Conservation (phyloP, 2,329 filamentous ascomycete genomes). For the Ophiocordyceps unilateralis region DNA sequence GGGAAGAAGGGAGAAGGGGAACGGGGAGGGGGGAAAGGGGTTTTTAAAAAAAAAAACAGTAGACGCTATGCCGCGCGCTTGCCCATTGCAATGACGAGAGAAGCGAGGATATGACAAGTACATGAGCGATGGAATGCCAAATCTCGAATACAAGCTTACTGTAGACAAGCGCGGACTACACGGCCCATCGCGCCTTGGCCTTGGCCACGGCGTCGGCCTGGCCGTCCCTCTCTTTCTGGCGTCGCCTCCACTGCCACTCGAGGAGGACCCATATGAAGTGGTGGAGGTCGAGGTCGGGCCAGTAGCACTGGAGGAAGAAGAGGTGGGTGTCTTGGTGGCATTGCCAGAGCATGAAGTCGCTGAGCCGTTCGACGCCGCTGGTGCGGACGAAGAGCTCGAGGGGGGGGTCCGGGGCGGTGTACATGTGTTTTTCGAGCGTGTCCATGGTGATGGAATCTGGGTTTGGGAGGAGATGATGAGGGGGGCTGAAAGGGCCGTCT, state of each 20-base stretch:
- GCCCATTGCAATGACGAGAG: too few relatives aligned
- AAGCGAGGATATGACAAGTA: too few relatives aligned
- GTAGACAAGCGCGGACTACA: too few relatives aligned
- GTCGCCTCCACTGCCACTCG: constrained; percentile 65
- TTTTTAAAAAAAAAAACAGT: too few relatives aligned
- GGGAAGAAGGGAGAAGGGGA: too few relatives aligned
- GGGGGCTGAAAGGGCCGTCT: constrained; percentile 17
- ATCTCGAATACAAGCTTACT: too few relatives aligned
- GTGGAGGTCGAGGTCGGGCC: constrained; percentile 93
- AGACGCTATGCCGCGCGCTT: too few relatives aligned
- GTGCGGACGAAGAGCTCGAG: constrained; percentile 84
- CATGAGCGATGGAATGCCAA: too few relatives aligned
- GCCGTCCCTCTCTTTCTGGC: constrained; percentile 36
- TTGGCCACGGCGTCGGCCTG: constrained; percentile 16
- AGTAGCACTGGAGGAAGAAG: constrained; percentile 79
- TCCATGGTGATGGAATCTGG: constrained; percentile 75
- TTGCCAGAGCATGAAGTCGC: constrained; percentile 99
- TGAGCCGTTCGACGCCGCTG: constrained; percentile 79
- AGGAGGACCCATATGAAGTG: constrained; percentile 82
- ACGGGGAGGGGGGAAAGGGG: too few relatives aligned
- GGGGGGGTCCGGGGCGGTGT: constrained; percentile 71
- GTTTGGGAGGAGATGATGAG: constrained; percentile 45
- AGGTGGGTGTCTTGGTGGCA: constrained; percentile 85
- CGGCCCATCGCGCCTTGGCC: constrained; percentile 8
- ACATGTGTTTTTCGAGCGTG: constrained; percentile 71